A percentile compares a stretch with the other conserved stretches of the same genome.
Conservation (phyloP, 176 grass and related monocot species). For the Bromus sterilis region DNA sequence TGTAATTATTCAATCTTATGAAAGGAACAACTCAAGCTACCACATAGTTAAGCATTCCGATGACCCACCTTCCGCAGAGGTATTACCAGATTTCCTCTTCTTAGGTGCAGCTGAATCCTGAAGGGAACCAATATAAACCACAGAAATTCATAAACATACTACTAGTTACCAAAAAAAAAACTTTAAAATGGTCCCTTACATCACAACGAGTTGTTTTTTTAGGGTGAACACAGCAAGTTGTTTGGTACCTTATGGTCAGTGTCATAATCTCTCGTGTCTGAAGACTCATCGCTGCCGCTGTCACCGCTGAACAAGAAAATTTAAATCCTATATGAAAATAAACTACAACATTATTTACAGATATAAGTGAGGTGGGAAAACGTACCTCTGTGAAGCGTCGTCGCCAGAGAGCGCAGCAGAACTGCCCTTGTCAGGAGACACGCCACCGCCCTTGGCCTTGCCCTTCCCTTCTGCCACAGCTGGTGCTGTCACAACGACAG, state of each 20-base stretch:
- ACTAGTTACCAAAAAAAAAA: conserved; percentile 24
- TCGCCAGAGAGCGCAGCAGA: conserved; percentile 48
- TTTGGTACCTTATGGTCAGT: conserved; percentile 53
- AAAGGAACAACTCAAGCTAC: not conserved
- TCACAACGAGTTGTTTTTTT: conserved; percentile 14
- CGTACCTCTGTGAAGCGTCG: conserved; percentile 59
- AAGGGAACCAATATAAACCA: conserved; percentile 25
- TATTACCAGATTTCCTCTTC: conserved; percentile 73
- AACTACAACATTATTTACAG: not conserved
- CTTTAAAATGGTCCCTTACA: conserved; percentile 27
- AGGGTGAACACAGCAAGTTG: conserved; percentile 24
- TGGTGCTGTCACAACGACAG: conserved; percentile 24
- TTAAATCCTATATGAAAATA: not conserved
- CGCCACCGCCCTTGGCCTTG: conserved; percentile 40
- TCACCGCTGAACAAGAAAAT: conserved; percentile 39
- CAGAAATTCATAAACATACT: conserved; percentile 17
- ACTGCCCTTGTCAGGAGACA: conserved; percentile 52
- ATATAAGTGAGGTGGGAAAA: not conserved
- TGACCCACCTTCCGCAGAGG: conserved; percentile 48
- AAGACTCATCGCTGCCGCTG: conserved; percentile 68
- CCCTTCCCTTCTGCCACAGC: conserved; percentile 40
- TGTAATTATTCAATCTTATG: not conserved
- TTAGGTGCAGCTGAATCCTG: conserved; percentile 66
- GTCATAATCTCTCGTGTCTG: conserved; percentile 67
- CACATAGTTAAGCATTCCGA: conserved; percentile 1